These are phyloP conservation scores for Curvularia lunata DNA, from an alignment of 2,329 filamentous ascomycete species.

Conservation along the genomic window DNA sequence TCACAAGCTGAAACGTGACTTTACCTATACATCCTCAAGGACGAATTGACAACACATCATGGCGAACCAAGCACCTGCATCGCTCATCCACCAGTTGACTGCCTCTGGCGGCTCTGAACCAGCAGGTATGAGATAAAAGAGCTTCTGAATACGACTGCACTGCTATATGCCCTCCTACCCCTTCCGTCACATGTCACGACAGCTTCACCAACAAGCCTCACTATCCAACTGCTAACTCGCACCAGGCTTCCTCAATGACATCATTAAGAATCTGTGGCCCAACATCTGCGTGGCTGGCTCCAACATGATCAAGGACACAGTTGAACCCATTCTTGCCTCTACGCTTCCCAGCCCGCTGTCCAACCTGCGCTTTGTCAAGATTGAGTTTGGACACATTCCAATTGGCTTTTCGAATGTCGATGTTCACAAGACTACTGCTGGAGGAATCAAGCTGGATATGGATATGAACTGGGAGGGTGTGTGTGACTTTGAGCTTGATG, in stretches of 20 bases:
- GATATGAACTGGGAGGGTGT: constrained; percentile 56
- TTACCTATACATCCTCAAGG: neutral
- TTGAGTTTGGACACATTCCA: constrained; percentile 55
- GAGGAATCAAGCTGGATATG: constrained; percentile 59
- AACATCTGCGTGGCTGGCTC: constrained; percentile 56
- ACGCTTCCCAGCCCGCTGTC: constrained; percentile 56
- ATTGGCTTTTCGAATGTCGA: constrained; percentile 53
- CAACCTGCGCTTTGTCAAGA: constrained; percentile 54
- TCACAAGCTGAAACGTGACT: neutral
- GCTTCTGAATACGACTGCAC: neutral
- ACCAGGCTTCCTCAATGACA: constrained; percentile 57
- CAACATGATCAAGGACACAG: constrained; percentile 56
- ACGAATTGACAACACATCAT: constrained; percentile 4
- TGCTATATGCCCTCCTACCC: neutral
- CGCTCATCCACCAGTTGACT: constrained; percentile 50
- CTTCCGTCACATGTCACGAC: neutral
- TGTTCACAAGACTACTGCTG: constrained; percentile 54
- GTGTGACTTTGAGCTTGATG: constrained; percentile 57
- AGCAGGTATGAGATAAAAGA: constrained; percentile 37
- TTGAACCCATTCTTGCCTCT: constrained; percentile 56
- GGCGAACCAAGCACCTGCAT: constrained; percentile 14
- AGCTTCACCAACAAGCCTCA: neutral
- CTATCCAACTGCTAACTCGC: neutral
- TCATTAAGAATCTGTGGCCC: constrained; percentile 58
- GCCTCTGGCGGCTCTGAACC: constrained; percentile 53